Percentiles rank a stretch among this genome's conserved stretches.
phyloP scores from a whole-genome alignment of 495 filamentous ascomycete genomes.

The Podospora pseudopauciseta region DNA sequence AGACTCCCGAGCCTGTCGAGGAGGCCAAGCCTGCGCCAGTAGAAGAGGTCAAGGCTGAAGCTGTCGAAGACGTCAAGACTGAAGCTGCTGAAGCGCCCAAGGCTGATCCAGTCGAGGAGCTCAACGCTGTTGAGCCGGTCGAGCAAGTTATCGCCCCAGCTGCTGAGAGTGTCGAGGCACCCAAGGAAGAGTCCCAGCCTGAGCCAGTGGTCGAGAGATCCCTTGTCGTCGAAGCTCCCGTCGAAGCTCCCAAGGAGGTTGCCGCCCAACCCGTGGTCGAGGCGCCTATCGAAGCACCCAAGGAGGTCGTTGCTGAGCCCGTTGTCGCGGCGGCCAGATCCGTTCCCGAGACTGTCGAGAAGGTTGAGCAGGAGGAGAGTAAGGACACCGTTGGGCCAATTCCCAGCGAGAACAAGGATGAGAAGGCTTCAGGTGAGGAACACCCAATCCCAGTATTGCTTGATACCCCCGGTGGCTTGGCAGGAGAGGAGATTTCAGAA shows the following conservation, averaged over 20 bases:
- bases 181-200: conserved; percentile 9
- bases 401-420: conserved; percentile 32
- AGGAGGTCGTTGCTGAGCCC: conserved; percentile 13
- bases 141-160: conserved; percentile 12
- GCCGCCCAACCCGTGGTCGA: conserved; percentile 15
- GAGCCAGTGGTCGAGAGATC: not conserved
- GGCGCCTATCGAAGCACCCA: conserved; percentile 14
- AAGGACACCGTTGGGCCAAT: conserved; percentile 38
- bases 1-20: not conserved
- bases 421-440: conserved; percentile 41
- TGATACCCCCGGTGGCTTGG: conserved; percentile 31
- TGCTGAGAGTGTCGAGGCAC: conserved; percentile 2
- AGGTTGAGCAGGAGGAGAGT: conserved; percentile 31
- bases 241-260: conserved; percentile 15
- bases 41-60: conserved; percentile 6
- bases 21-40: conserved; percentile 5
- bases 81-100: conserved; percentile 10
- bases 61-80: conserved; percentile 18
- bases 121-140: not conserved
- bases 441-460: conserved; percentile 33
- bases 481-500: conserved; percentile 31
- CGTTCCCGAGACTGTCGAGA: not conserved
- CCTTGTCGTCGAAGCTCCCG: not conserved
- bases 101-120: conserved; percentile 11
- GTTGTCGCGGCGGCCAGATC: not conserved